These are phyloP conservation scores for Cyclotella kingstonii DNA, from an alignment of 108 stramenopile species.

Conservation along the genomic window DNA sequence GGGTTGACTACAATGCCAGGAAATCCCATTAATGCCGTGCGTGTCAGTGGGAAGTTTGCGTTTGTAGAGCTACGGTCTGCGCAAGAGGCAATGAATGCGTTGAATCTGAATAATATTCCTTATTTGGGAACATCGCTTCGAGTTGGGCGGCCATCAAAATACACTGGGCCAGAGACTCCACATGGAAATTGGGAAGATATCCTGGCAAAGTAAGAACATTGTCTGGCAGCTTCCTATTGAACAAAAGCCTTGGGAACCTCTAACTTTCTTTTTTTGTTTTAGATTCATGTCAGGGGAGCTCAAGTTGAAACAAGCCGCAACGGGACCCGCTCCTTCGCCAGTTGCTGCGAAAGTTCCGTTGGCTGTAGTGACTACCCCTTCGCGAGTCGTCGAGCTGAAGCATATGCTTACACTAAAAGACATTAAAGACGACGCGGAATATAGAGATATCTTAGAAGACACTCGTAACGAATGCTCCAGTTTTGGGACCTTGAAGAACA, in stretches of 20 bases:
- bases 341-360: conserved; percentile 30
- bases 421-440: conserved; percentile 78
- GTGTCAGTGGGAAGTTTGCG: conserved; percentile 90
- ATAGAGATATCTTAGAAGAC: conserved; percentile 88
- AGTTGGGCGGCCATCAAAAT: conserved; percentile 90
- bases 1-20: conserved; percentile 77
- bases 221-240: not conserved
- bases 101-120: conserved; percentile 93
- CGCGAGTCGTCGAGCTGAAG: conserved; percentile 83
- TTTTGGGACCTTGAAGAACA: conserved; percentile 80
- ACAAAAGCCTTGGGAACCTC: not conserved
- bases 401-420: conserved; percentile 89
- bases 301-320: conserved; percentile 37
- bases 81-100: conserved; percentile 85
- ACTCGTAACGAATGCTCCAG: conserved; percentile 90
- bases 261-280: not conserved
- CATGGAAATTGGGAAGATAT: conserved; percentile 96
- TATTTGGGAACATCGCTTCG: conserved; percentile 86
- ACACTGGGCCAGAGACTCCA: conserved; percentile 79
- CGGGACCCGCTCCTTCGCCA: conserved; percentile 12
- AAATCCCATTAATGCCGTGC: conserved; percentile 83
- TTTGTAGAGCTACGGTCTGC: conserved; percentile 86
- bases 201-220: conserved; percentile 68
- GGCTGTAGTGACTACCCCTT: conserved; percentile 43
- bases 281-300: conserved; percentile 82